Base-by-base conservation (phyloP, 441 rosid species). In the Flueggea neowawraea region DNA sequence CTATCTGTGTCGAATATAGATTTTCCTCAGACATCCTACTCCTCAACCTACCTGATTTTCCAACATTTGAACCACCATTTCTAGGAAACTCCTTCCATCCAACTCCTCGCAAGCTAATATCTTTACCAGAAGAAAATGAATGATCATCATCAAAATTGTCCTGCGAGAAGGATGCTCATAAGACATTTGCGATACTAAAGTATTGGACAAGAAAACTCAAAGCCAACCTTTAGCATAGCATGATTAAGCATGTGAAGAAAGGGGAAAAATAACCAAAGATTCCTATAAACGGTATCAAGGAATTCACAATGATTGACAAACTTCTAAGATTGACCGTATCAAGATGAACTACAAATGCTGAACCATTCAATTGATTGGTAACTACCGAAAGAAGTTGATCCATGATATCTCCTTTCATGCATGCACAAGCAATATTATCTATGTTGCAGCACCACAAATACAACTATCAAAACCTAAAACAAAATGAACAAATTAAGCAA, bases 31-130 rank as follows among this genome's bases (percentile, higher is more conserved):
- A 53, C 14, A 55, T 57, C 69, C 55, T 73, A 63, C 52, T 64
- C 55, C 70, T 77, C 12, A 65, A 61, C 47, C 55, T 60, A 15
- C 56, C 63, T 50, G 73, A 58, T 74, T 73, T 81, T 78, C 82
- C 84, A 69, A 81, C 65, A 67, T 58, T 63, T 62, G 80, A 67
- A 64, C 86, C 78, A 43, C 78, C 82, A 58, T 64, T 66, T 5
- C 41, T 22, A 36, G 90, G 68, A 66, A 87, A 81, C 71, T 85
- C 88, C 67, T 85, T 88, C 92, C 88, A 83, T 17, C 81, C 83
- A 33, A 79, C 82, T 64, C 91, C 91, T 69, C 80, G 80, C 67
- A 82, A 77, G 71, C 80, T 79, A 22, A 69, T 75, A 73, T 75
- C 84, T 74, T 82, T 94, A 74, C 82, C 82, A 36, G 69, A 58